Evolutionary conservation across 805 yeast genomes (phyloP), one percentile per base, ranked within the genome.

Genomic region (Candida jianshihensis): DNA sequence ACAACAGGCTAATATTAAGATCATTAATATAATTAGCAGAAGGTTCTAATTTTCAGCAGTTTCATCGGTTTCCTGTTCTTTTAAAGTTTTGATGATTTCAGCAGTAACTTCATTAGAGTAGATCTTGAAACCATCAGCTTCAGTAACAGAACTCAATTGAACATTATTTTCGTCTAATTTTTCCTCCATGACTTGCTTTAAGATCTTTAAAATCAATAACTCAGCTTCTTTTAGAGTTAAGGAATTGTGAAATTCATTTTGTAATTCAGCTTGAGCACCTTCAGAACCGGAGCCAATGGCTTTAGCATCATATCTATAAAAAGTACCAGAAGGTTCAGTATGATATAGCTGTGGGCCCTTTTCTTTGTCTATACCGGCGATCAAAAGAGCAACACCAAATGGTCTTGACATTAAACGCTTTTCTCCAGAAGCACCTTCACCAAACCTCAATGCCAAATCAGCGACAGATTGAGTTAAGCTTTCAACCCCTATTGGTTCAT

Each of bases 301-400:
- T 65, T 92, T 94, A 20, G 98, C 99, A 54, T 92, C 96, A 59
- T 92, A 92, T 63, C 92, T 78, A 66, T 92, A 94, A 53, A 88
- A 92, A 2, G 99, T 92, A 40, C 99, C 99, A 12, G 96, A 85
- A 27, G 99, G 98, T 64, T 92, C 99, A n/a, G 97, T 96, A 60
- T 92, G 97, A 59, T 85, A 85, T 50, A 92, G 73, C 61, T 92
- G 98, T 32, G 96, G 96, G 1, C 98, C 98, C 54, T 86, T 81
- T 50, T 86, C 94, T 42, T 77, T 70, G 64, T 92, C 98, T 49
- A 79, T 73, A 34, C 99, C 99, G 5, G 97, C 98, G 54, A 92
- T 82, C 53, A 92, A 72, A 47, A 92, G 66, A 2, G 99, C 99
- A 34, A 92, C 99, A 57, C 99, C 99, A 60, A 92, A 92, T 11